Conservation (phyloP, 106 monocot genomes). For the Phalaenopsis equestris region DNA sequence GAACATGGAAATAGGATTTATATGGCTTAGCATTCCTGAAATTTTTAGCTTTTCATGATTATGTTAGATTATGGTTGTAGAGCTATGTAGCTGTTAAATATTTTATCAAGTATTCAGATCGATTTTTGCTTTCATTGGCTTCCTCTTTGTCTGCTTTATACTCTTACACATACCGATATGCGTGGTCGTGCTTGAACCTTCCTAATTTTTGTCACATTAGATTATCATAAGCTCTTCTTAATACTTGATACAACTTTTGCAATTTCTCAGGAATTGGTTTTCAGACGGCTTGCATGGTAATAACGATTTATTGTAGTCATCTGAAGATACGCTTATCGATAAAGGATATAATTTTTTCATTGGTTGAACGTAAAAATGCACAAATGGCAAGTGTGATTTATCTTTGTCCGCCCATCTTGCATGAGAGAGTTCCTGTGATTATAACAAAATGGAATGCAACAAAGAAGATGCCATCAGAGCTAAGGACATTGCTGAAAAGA, state of each 20-base stretch:
- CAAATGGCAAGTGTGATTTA: neutral
- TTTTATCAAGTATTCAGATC: too few species aligned
- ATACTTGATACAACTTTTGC: neutral
- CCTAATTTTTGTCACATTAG: neutral
- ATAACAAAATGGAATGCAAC: slow-evolving; percentile 20
- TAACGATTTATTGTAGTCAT: neutral
- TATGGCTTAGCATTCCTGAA: too few species aligned
- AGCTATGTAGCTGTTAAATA: too few species aligned
- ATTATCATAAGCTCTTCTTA: neutral
- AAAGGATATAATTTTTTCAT: neutral
- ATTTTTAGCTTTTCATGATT: too few species aligned
- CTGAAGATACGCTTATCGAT: neutral
- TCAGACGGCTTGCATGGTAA: neutral
- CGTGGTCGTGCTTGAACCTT: neutral
- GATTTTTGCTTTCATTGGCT: too few species aligned
- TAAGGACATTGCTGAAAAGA: slow-evolving; percentile 20
- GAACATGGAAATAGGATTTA: too few species aligned
- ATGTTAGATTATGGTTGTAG: too few species aligned
- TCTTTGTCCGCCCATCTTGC: neutral
- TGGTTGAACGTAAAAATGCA: neutral
- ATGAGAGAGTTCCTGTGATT: neutral
- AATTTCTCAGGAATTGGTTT: neutral
- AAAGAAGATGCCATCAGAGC: slow-evolving; percentile 22
- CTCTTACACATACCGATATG: neutral
- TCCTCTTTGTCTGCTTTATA: too few species aligned